These are phyloP conservation scores for Diaporthe velutina DNA, from an alignment of 2,329 filamentous ascomycete genomes.

Conservation along the genomic window DNA sequence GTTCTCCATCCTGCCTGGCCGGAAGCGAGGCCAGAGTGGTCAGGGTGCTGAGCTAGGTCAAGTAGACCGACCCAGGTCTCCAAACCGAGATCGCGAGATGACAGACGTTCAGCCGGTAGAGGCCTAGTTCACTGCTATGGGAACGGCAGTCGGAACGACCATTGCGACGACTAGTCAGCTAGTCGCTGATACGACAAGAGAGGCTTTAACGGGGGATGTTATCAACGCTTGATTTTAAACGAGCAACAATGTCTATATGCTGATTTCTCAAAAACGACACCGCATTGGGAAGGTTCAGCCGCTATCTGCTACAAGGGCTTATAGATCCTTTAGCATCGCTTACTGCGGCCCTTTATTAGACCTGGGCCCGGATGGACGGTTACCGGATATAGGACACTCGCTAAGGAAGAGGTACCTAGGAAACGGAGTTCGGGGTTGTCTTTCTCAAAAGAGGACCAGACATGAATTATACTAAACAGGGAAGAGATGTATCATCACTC, in stretches of 20 bases:
- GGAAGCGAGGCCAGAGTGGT: conserved; percentile 79
- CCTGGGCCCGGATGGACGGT: conserved; percentile 12
- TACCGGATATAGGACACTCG: conserved; percentile 33
- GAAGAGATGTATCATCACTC: conserved; percentile 32
- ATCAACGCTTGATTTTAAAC: background rate
- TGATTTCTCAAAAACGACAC: background rate
- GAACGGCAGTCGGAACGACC: background rate
- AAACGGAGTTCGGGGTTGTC: conserved; percentile 7
- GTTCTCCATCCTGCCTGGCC: conserved; percentile 75
- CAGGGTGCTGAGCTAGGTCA: conserved; percentile 78
- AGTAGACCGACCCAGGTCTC: conserved; percentile 62
- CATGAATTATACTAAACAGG: conserved; percentile 28
- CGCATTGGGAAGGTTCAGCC: background rate
- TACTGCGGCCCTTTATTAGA: background rate
- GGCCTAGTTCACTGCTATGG: conserved; percentile 31
- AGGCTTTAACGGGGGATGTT: background rate
- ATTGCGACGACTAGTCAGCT: conserved; percentile 11
- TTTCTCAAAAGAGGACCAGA: conserved; percentile 2
- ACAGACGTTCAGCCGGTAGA: conserved; percentile 34
- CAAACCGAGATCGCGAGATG: conserved; percentile 39
- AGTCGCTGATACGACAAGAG: background rate
- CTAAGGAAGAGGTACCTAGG: conserved; percentile 33
- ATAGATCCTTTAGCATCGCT: conserved; percentile 10
- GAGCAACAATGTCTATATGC: conserved; percentile 20
- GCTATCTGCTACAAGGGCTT: conserved; percentile 15